phyloP scores from a whole-genome alignment of 2,329 filamentous ascomycete species.

The Colletotrichum ledebouriae region DNA sequence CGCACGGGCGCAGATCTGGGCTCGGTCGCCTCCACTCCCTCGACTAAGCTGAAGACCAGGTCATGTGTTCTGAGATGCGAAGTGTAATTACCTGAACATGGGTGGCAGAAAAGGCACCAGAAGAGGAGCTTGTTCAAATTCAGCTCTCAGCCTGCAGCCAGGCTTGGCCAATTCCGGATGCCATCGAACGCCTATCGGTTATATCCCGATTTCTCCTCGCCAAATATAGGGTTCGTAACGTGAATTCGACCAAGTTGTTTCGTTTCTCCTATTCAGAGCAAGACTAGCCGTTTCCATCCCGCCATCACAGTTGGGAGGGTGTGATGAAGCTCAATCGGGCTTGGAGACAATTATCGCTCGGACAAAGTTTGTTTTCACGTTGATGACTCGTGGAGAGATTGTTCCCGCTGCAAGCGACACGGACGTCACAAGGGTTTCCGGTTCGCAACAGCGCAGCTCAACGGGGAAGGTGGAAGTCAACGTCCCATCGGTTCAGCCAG shows the following conservation, averaged over 20 bases:
- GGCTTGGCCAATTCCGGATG: conserved; percentile 7
- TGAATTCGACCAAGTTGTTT: conserved; percentile 20
- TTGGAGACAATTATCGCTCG: conserved; percentile 21
- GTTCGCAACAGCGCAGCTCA: conserved; percentile 16
- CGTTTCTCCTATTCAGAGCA: conserved; percentile 18
- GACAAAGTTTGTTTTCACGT: conserved; percentile 31
- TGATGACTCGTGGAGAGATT: conserved; percentile 30
- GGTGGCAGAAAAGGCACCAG: too few species aligned
- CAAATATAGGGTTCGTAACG: conserved; percentile 7
- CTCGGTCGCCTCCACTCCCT: neutral
- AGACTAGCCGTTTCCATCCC: conserved; percentile 11
- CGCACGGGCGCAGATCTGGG: conserved; percentile 12
- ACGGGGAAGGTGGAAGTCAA: conserved; percentile 24
- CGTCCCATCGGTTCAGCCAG: conserved; percentile 27
- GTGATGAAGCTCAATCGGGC: conserved; percentile 18
- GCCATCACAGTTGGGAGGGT: neutral
- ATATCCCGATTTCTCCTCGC: neutral
- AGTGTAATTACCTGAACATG: too few species aligned
- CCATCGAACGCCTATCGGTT: conserved; percentile 8
- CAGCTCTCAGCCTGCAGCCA: conserved; percentile 1
- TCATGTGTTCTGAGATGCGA: too few species aligned
- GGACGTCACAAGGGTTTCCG: conserved; percentile 20
- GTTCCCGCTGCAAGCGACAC: conserved; percentile 29
- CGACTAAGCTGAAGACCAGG: neutral
- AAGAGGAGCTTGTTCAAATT: neutral